phyloP scores from a whole-genome alignment of 805 yeast species.

The Zygoascus ofunaensis region DNA sequence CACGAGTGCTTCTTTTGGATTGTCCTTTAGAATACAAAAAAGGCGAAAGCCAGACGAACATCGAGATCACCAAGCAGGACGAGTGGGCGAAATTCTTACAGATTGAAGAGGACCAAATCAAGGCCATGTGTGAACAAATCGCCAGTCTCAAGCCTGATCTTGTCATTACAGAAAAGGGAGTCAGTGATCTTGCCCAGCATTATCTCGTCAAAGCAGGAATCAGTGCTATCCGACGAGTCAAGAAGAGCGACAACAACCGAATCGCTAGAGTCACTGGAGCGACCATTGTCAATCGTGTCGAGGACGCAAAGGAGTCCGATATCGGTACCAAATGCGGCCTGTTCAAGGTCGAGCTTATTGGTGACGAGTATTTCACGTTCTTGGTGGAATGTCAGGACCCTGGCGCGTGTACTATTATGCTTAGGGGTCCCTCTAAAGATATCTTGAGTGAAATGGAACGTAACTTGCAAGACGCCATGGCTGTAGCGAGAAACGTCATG shows the following conservation, averaged over 20 bases:
- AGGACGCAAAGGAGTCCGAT: constrained; percentile 85
- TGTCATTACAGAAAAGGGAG: constrained; percentile 97
- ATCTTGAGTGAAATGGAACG: constrained; percentile 93
- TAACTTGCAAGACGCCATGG: constrained; percentile 96
- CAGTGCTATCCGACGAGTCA: constrained; percentile 85
- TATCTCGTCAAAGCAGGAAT: constrained; percentile 88
- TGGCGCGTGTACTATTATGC: constrained; percentile 83
- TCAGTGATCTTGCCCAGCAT: constrained; percentile 95
- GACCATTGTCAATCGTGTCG: constrained; percentile 89
- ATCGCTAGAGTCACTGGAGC: constrained; percentile 97
- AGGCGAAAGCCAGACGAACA: constrained; percentile 97
- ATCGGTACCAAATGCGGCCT: constrained; percentile 83
- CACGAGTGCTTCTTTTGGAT: constrained; percentile 80
- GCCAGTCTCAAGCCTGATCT: constrained; percentile 82
- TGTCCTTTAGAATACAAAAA: constrained; percentile 97
- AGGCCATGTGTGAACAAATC: constrained; percentile 73
- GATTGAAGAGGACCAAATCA: constrained; percentile 97
- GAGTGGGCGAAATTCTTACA: constrained; percentile 94
- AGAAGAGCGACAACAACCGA: constrained; percentile 92
- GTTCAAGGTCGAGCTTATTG: constrained; percentile 89
- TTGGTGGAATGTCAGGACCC: constrained; percentile 75
- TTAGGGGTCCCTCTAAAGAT: constrained; percentile 96
- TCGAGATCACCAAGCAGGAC: constrained; percentile 90
- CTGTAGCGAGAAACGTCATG: constrained; percentile 90
- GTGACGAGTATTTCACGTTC: constrained; percentile 93